A percentile compares a stretch with the other conserved stretches of the same genome.
Conservation (phyloP, 2,329 filamentous ascomycete genomes). For the Ophiocordyceps camponoti-rufipedis region DNA sequence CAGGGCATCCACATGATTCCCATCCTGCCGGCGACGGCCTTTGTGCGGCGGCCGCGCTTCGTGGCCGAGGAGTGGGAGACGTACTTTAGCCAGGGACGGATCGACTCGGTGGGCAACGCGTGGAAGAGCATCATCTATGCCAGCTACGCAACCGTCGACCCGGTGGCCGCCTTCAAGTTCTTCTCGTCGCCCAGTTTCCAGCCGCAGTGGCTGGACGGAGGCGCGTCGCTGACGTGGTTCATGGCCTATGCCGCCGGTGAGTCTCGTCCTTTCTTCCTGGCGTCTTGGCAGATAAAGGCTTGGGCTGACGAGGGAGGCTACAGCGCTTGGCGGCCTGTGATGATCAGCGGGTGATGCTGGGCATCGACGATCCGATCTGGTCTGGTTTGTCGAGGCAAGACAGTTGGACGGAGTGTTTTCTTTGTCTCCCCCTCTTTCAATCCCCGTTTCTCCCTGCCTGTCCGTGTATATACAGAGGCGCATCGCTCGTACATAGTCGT, state of each 20-base stretch:
- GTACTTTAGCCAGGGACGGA: conserved; percentile 53
- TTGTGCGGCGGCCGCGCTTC: conserved; percentile 49
- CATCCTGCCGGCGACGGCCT: conserved; percentile 46
- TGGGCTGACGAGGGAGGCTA: background rate
- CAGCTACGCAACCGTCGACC: conserved; percentile 64
- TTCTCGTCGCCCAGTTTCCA: conserved; percentile 53
- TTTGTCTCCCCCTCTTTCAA: too few species aligned
- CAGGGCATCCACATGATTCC: conserved; percentile 74
- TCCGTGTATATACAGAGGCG: too few species aligned
- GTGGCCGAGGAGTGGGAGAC: conserved; percentile 68
- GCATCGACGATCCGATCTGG: too few species aligned
- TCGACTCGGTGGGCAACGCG: conserved; percentile 47
- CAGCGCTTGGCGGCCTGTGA: background rate
- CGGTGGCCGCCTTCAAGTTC: conserved; percentile 51
- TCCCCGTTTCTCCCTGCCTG: too few species aligned
- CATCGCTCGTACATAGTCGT: too few species aligned
- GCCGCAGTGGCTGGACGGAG: conserved; percentile 56
- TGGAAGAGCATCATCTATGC: conserved; percentile 78
- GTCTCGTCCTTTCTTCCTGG: conserved; percentile 11
- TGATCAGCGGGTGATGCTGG: background rate
- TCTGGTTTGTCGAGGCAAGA: too few species aligned
- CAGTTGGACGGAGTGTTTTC: too few species aligned
- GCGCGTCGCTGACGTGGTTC: conserved; percentile 74
- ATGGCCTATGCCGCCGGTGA: conserved; percentile 59
- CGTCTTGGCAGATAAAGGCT: background rate